Evolutionary conservation across 495 filamentous ascomycete species (phyloP), one percentile per base, ranked within the genome.

Genomic region (Annulohypoxylon maeteangense): DNA sequence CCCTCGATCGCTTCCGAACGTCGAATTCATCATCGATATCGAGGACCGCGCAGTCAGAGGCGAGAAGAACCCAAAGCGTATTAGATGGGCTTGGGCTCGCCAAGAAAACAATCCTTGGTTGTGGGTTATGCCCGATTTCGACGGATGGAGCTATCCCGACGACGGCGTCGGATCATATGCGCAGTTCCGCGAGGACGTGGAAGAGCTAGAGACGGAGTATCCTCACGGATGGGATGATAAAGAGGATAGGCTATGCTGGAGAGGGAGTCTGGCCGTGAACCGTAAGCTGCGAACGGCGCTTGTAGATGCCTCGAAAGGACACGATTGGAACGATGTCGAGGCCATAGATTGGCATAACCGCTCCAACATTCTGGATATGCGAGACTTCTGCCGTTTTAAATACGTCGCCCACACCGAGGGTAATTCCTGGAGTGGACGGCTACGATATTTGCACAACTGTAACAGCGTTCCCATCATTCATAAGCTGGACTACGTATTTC

Each of bases 121-220:
- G 11, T 92, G 89, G 89, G 78, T 91, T 11, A 90, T 92, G 81
- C 88, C 89, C 0, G 89, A 91, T 69, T 91, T 91, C 62, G 86
- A 87, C 31, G 90, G 87, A 79, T 91, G 88, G 87, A 79, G 82
- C 14, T 90, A 87, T 84, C 87, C 87, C 2, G 84, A 88, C 60
- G 81, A 84, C 20, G 77, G 82, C 16, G 81, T 89, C 29, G 86
- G 85, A 1, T 80, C 85, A 10, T 88, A 88, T 65, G 75, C 79
- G 20, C 83, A 86, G 65, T 81, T 85, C 0, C 78, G 74, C 11
- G 64, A 73, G 16, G 83, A 87, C 14, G 81, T 83, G 4, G 65
- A 71, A 3, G 55, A 67, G 16, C 60, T 76, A 32, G 81, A 79
- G 59, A 66, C 27, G 1, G 51, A 67, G 8, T 72, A 72, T 18